These are phyloP conservation scores for Skeletonema potamos DNA, from an alignment of 108 stramenopile species.

Conservation along the genomic window DNA sequence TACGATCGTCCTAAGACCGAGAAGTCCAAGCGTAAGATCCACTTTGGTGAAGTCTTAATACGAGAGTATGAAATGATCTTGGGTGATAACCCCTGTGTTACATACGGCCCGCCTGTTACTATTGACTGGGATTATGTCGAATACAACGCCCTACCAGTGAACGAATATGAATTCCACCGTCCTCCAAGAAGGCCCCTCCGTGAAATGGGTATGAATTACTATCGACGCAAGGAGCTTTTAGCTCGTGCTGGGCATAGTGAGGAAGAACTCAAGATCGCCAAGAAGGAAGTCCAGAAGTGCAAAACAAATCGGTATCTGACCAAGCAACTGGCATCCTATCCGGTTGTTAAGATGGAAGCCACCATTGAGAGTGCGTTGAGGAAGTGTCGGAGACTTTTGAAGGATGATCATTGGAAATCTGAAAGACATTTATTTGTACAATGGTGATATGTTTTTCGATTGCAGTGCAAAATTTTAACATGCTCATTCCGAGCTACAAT, in stretches of 20 bases:
- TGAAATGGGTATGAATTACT: slow-evolving; percentile 55
- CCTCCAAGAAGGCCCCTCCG: slow-evolving; percentile 30
- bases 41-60: slow-evolving; percentile 29
- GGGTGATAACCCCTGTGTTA: slow-evolving; percentile 63
- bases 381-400: neutral
- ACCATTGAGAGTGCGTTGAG: neutral
- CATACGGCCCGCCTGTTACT: slow-evolving; percentile 61
- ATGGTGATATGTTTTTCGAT: neutral
- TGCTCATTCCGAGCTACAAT: neutral
- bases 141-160: slow-evolving; percentile 26
- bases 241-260: neutral
- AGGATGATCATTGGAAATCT: neutral
- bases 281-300: neutral
- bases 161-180: slow-evolving; percentile 56
- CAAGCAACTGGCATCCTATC: neutral
- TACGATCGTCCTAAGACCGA: slow-evolving; percentile 8
- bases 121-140: slow-evolving; percentile 72
- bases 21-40: slow-evolving; percentile 6
- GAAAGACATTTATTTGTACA: neutral
- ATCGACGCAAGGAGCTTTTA: slow-evolving; percentile 40
- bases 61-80: slow-evolving; percentile 60
- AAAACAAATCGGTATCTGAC: neutral
- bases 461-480: neutral
- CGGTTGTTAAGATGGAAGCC: neutral
- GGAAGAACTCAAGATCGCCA: neutral